Evolutionary conservation across 2,329 filamentous ascomycete species (phyloP).

Genomic region (Pyrenophora graminea): DNA sequence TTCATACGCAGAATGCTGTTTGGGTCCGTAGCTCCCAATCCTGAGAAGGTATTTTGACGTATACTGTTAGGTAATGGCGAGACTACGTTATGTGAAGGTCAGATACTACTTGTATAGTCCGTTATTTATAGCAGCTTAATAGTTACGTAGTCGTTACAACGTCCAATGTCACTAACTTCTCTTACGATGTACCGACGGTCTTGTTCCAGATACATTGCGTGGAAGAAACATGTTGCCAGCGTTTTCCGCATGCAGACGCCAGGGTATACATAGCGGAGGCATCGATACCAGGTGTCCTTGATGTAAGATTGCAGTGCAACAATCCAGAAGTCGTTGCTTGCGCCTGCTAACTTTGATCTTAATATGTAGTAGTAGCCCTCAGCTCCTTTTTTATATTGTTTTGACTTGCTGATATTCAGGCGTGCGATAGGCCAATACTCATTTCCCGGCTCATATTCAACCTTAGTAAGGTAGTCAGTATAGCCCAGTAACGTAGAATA

Average conservation of each 20-base stretch:
- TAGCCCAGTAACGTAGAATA: not conserved
- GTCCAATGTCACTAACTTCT: slow-evolving; percentile 3
- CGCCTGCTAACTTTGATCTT: not conserved
- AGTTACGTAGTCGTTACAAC: slow-evolving; percentile 3
- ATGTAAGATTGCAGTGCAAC: not conserved
- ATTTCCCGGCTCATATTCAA: slow-evolving; percentile 4
- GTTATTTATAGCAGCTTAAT: not conserved
- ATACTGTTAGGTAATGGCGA: no score
- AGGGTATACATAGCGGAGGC: slow-evolving; percentile 5
- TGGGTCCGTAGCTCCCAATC: no score
- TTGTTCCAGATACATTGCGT: slow-evolving; percentile 1
- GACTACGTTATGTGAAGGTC: no score
- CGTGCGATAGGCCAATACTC: slow-evolving; percentile 10
- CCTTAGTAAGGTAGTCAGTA: not conserved
- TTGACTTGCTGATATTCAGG: slow-evolving; percentile 7
- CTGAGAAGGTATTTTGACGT: no score
- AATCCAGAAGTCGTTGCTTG: slow-evolving; percentile 11
- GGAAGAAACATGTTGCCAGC: slow-evolving; percentile 3
- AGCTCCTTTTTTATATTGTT: slow-evolving; percentile 2
- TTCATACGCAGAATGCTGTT: no score
- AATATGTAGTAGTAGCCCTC: slow-evolving; percentile 11
- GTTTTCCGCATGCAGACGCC: not conserved
- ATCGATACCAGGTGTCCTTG: not conserved
- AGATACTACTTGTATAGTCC: no score
- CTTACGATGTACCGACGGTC: not conserved